Percentiles rank a stretch among this genome's conserved stretches.
phyloP scores from a whole-genome alignment of 2,329 filamentous ascomycete genomes.

The Didymella glomerata region DNA sequence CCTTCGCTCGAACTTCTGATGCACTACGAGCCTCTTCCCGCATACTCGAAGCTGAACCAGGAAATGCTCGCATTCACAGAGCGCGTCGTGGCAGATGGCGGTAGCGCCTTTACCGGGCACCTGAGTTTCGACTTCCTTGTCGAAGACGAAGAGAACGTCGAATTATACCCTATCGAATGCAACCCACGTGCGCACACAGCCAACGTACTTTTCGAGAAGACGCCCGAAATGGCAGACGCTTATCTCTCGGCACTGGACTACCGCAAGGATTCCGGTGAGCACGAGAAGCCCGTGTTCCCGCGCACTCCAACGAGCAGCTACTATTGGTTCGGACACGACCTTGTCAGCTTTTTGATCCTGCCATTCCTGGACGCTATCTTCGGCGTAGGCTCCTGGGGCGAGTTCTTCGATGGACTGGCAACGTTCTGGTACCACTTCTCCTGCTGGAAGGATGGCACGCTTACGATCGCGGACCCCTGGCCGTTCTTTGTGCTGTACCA shows the following conservation, averaged over 20 bases:
- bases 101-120: conserved; percentile 70
- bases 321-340: conserved; percentile 75
- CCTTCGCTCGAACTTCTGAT: conserved; percentile 69
- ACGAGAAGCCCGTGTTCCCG: conserved; percentile 28
- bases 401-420: conserved; percentile 35
- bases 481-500: conserved; percentile 63
- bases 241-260: conserved; percentile 39
- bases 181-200: conserved; percentile 76
- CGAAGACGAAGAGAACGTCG: conserved; percentile 49
- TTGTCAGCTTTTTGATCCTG: conserved; percentile 60
- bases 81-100: conserved; percentile 62
- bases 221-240: conserved; percentile 38
- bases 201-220: conserved; percentile 64
- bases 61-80: conserved; percentile 73
- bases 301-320: conserved; percentile 46
- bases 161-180: conserved; percentile 73
- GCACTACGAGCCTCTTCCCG: conserved; percentile 69
- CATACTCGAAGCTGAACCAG: conserved; percentile 61
- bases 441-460: conserved; percentile 61
- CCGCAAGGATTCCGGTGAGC: conserved; percentile 19
- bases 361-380: conserved; percentile 43
- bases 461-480: conserved; percentile 58
- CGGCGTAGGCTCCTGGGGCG: conserved; percentile 26
- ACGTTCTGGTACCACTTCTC: conserved; percentile 55
- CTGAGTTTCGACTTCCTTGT: conserved; percentile 76